Base-by-base conservation (phyloP, 768 basidiomycete genomes). In the Leccinum arenicola region DNA sequence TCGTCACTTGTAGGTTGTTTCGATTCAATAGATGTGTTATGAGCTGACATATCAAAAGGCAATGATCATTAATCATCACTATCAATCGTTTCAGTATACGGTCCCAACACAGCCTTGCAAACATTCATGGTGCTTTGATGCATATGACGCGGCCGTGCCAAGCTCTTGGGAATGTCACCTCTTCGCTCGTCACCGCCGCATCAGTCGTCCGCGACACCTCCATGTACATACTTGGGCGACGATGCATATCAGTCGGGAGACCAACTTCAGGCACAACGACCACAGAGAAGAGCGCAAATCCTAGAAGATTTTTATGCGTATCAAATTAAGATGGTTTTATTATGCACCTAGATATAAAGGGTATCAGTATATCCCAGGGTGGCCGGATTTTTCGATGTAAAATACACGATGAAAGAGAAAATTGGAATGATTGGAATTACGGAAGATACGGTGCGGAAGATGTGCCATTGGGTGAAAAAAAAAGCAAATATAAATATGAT, bases 351-450 rank as follows among this genome's bases (percentile, higher is more conserved):
- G 53, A 49, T 48, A 55, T 56, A 50, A 11, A 11, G 54, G 21
- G 25, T 62, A 59, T 8, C 61, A 45, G n/a, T 58, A 57, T 66
- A 57, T 60, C 67, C 60, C 65, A 36, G 29, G 55, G 49, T 59
- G 17, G 45, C 50, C 27, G 50, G 57, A 58, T 57, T 29, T 45
- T 61, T 51, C 17, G 51, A 51, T 35, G 35, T 68, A 72, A 27
- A 64, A 66, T 66, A 71, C 68, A 49, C 38, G 49, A 19, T 52
- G 21, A 36, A 54, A 35, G 25, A 45, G 43, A 10, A 45, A 11
- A 19, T 45, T 19, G n/a, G 51, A 49, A 52, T n/a, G 21, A 45
- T 31, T 50, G 29, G 60, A 19, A 29, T 43, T 57, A 56, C 59
- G 61, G 12, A 45, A 53, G n/a, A 11, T 61, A 62, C 48, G 62